Conservation (phyloP, 1,284 basidiomycete species). For the Exobasidium cylindrosporum region DNA sequence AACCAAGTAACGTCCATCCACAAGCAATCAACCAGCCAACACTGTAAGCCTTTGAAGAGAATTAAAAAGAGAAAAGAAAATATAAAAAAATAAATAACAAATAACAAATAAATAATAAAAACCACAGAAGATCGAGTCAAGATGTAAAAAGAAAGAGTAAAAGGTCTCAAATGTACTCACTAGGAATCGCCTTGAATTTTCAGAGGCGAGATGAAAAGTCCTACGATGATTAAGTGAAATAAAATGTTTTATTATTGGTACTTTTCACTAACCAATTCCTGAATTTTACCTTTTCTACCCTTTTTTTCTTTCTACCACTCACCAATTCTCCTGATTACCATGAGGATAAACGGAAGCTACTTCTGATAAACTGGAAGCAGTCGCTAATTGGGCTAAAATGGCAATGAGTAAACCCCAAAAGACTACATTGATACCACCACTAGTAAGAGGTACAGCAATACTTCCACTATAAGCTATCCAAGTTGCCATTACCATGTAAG, state of each 20-base stretch:
- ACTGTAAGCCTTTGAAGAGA: too few relatives aligned
- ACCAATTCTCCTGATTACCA: slow-evolving; percentile 5
- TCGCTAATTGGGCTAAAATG: slow-evolving; percentile 21
- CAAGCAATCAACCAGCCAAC: slow-evolving; percentile 21
- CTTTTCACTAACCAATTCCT: too few relatives aligned
- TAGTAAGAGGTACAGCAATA: slow-evolving; percentile 18
- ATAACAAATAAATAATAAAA: too few relatives aligned
- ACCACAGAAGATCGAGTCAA: too few relatives aligned
- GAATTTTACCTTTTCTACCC: background rate
- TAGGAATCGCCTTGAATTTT: too few relatives aligned
- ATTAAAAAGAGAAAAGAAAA: too few relatives aligned
- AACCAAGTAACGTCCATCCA: slow-evolving; percentile 20
- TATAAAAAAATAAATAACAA: too few relatives aligned
- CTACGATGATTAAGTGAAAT: too few relatives aligned
- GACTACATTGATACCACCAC: slow-evolving; percentile 26
- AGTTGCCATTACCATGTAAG: slow-evolving; percentile 19
- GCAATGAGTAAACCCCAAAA: slow-evolving; percentile 24
- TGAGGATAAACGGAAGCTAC: slow-evolving; percentile 17
- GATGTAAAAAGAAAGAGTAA: too few relatives aligned
- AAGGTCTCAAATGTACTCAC: too few relatives aligned
- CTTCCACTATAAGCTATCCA: slow-evolving; percentile 24
- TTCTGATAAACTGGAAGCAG: slow-evolving; percentile 18
- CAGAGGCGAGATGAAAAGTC: too few relatives aligned
- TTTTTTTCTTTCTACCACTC: background rate
- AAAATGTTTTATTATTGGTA: too few relatives aligned